Percentiles rank a stretch among this genome's conserved stretches.
These are phyloP conservation scores for Lentinula novae-zelandiae DNA, from an alignment of 1,284 basidiomycete species.

Conservation along the genomic window DNA sequence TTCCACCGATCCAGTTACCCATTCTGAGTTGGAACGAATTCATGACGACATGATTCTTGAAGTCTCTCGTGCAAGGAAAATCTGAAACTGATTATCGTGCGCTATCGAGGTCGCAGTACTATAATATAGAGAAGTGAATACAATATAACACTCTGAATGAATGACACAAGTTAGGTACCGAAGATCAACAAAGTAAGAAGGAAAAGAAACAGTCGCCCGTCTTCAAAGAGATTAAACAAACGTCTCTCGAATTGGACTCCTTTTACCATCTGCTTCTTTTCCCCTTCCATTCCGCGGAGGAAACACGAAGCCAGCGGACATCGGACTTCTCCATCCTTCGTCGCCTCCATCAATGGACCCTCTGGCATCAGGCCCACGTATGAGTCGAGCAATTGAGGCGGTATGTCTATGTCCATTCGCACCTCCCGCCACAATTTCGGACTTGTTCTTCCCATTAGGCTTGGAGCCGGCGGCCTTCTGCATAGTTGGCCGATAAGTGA, in stretches of 20 bases:
- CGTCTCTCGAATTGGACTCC: neutral
- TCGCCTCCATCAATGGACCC: slow-evolving; percentile 65
- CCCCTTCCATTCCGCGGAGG: slow-evolving; percentile 4
- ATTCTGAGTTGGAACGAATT: too few species aligned
- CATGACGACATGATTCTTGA: too few species aligned
- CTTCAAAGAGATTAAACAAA: neutral
- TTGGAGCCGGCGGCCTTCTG: neutral
- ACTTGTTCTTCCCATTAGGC: slow-evolving; percentile 18
- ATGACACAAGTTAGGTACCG: slow-evolving; percentile 3
- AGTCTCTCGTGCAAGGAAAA: too few species aligned
- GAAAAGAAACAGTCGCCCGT: neutral
- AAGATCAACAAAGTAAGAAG: too few species aligned
- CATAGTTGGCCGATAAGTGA: slow-evolving; percentile 63
- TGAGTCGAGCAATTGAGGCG: slow-evolving; percentile 77
- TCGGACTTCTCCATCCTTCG: slow-evolving; percentile 72
- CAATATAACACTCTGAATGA: neutral
- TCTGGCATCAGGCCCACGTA: slow-evolving; percentile 66
- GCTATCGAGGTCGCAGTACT: too few species aligned
- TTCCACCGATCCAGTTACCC: too few species aligned
- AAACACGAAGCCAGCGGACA: slow-evolving; percentile 34
- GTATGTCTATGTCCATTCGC: slow-evolving; percentile 63
- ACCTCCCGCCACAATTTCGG: slow-evolving; percentile 23
- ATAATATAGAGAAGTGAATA: neutral
- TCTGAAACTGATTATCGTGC: too few species aligned
- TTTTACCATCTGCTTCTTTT: neutral